Evolutionary conservation across 345 rosid species (phyloP), one percentile per base, ranked within the genome.

Genomic region (Pseudoturritis turrita): DNA sequence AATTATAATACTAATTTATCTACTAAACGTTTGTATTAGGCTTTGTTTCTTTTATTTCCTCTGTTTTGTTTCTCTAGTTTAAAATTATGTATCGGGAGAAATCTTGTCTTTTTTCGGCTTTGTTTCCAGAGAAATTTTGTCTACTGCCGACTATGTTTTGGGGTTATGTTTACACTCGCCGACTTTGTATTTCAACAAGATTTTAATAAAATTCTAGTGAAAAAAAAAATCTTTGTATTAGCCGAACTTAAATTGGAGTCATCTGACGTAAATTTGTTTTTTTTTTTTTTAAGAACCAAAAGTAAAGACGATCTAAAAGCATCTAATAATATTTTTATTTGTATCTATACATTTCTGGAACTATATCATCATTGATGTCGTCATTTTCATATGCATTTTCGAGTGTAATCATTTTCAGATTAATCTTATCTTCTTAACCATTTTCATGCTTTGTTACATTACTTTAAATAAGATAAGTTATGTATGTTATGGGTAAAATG

Each of bases 371-470:
- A 76, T 37, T 43, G 4, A 33, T 54, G 60, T 54, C 75, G 71
- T 76, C 75, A 76, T 37, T 54, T 44, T 75, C 70, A 66, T 47
- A 37, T 29, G 77, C 11, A 65, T 57, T 39, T 65, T 19, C 4
- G 46, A 70, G 65, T 54, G 65, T 62, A 76, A 70, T 76, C 65
- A 70, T 63, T 37, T 70, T 56, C 61, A 63, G 51, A 55, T 46
- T 55, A 54, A 39, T 63, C 79, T 76, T 76, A 76, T 69, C 75
- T 10, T 44, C 35, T 41, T 61, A 61, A 23, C 62, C 65, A 69
- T 69, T 12, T 25, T 70, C 45, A 69, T 69, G 46, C 56, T 45
- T 61, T 22, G 56, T 52, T 57, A 13, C 23, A 8, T 14, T 67
- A 74, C 31, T 58, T 56, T 67, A 31, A 50, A 74, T 10, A 47